Evolutionary conservation across 2,329 filamentous ascomycete species (phyloP), one percentile per base, ranked within the genome.

Genomic region (Fusarium falciforme): DNA sequence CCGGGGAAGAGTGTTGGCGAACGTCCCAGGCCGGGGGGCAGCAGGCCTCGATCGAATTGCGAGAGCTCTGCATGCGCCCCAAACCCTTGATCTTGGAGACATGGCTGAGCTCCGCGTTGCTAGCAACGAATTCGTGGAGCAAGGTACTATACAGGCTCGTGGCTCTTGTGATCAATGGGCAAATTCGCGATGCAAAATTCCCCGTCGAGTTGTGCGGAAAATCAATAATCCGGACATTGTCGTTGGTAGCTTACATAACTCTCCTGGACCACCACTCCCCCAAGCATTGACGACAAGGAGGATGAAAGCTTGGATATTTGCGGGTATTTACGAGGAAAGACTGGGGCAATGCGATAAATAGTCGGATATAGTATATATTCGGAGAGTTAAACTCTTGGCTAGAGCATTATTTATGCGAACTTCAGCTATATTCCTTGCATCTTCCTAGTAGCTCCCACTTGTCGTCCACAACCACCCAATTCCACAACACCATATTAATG

Each of bases 61-160:
- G 59, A 83, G 75, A 76, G 78, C 75, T 77, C 80, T 79, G 65
- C 82, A 82, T 72, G 78, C 81, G 40, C 79, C 79, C 81, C 79
- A 82, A 65, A 82, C 69, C 68, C 78, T 78, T 67, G 79, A 75
- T 76, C 78, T 78, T 66, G 81, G 73, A 79, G 80, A 78, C 81
- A 83, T 83, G 75, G 62, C 76, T 75, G 74, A 78, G 76, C 77
- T 76, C 77, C 75, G 73, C 77, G 75, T 76, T 72, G 71, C 74
- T 77, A 66, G 66, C 75, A 77, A 64, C 77, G 75, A 36, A 36
- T 76, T 73, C 67, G 70, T 77, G 64, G 77, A 78, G 74, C 63
- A 73, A 61, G 58, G 68, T 72, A 52, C 27, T 76, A 68, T 65
- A 67, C 60, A 62, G 66, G 72, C 77, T 78, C 58, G 63, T 73